Percentiles rank a stretch among this genome's conserved stretches.
These are phyloP conservation scores for Tulasnella sp. DNA, from an alignment of 768 basidiomycete species.

Conservation along the genomic window DNA sequence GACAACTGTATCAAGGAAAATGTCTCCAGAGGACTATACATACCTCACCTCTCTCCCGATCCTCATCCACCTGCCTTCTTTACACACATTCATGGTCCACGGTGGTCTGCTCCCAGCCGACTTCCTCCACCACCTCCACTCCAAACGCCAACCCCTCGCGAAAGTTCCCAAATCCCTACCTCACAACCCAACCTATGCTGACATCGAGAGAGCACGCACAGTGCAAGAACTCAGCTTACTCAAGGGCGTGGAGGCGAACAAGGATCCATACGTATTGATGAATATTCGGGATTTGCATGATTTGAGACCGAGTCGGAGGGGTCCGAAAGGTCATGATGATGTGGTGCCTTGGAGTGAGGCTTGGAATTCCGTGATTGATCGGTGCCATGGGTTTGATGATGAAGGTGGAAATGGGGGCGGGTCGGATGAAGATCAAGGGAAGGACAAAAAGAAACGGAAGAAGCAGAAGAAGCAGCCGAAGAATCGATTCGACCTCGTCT, in stretches of 20 bases:
- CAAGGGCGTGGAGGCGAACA: slow-evolving; percentile 66
- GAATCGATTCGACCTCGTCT: no score
- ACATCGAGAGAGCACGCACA: not conserved
- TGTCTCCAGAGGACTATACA: slow-evolving; percentile 47
- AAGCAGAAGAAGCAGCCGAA: no score
- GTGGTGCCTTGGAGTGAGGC: slow-evolving; percentile 57
- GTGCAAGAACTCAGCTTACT: slow-evolving; percentile 62
- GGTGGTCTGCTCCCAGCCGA: slow-evolving; percentile 72
- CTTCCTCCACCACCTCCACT: slow-evolving; percentile 40
- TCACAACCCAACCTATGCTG: not conserved
- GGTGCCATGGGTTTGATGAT: slow-evolving; percentile 42
- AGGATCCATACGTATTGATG: slow-evolving; percentile 59
- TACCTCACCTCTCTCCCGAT: slow-evolving; percentile 69
- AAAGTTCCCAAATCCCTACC: slow-evolving; percentile 34
- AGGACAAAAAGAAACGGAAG: no score
- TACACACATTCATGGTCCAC: slow-evolving; percentile 71
- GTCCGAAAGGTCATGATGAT: slow-evolving; percentile 31
- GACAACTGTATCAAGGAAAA: slow-evolving; percentile 28
- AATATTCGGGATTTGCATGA: slow-evolving; percentile 56
- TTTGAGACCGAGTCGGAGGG: slow-evolving; percentile 35
- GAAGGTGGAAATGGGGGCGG: no score
- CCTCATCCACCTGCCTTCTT: slow-evolving; percentile 58
- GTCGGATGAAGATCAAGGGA: no score
- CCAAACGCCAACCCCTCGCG: slow-evolving; percentile 60
- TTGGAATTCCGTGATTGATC: slow-evolving; percentile 58